phyloP scores from a whole-genome alignment of 257 asterid genomes.

The Salvia splendens region DNA sequence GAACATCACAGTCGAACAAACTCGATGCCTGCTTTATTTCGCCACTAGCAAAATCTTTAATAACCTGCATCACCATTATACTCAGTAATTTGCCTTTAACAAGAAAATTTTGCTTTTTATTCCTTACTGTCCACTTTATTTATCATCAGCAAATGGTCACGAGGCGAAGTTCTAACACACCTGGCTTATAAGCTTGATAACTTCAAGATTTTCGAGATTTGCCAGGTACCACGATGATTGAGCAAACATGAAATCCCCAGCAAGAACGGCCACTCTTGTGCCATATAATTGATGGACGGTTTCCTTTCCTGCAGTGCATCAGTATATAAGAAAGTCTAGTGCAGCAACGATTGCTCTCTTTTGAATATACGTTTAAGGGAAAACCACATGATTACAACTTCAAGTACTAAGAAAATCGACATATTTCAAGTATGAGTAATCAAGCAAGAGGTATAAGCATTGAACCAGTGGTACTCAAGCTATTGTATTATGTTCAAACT shows the following conservation, averaged over 20 bases:
- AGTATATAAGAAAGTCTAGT: slow-evolving; percentile 14
- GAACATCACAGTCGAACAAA: slow-evolving; percentile 81
- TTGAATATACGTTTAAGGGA: not conserved
- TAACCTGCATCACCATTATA: slow-evolving; percentile 53
- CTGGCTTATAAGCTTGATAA: slow-evolving; percentile 95
- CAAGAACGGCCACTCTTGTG: slow-evolving; percentile 87
- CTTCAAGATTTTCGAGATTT: slow-evolving; percentile 91
- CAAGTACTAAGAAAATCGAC: not conserved
- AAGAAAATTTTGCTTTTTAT: not conserved
- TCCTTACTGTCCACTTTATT: not conserved
- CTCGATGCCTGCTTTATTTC: slow-evolving; percentile 95
- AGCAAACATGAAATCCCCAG: slow-evolving; percentile 98
- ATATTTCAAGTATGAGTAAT: not conserved
- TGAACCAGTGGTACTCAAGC: not conserved
- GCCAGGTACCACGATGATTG: slow-evolving; percentile 98
- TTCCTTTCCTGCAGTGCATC: slow-evolving; percentile 62
- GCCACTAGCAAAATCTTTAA: slow-evolving; percentile 96
- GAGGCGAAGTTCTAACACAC: slow-evolving; percentile 37
- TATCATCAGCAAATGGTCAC: not conserved
- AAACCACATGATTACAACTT: not conserved
- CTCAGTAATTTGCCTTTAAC: not conserved
- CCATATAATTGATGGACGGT: slow-evolving; percentile 91
- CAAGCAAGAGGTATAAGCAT: not conserved
- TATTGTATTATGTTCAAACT: not conserved
- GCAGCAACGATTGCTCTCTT: not conserved